These are phyloP conservation scores for Oemleria cerasiformis DNA, from an alignment of 306 rosid species.

Conservation along the genomic window DNA sequence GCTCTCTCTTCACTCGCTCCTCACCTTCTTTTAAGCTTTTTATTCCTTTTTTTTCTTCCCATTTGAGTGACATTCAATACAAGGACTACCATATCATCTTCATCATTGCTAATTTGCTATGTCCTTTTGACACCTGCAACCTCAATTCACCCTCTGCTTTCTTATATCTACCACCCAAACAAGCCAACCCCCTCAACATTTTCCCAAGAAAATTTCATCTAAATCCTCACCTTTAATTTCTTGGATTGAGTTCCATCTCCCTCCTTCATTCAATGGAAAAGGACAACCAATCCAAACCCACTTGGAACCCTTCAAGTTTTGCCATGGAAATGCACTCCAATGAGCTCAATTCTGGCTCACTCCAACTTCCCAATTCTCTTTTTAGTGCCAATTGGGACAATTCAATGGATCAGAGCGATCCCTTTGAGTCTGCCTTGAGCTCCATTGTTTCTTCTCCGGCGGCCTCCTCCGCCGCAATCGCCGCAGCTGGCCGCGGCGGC, in stretches of 20 bases:
- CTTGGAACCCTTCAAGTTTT: conserved; percentile 33
- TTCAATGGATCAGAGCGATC: conserved; percentile 54
- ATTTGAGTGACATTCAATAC: conserved; percentile 26
- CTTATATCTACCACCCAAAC: conserved; percentile 11
- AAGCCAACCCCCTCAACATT: background rate
- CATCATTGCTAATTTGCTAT: conserved; percentile 10
- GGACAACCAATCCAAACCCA: conserved; percentile 9
- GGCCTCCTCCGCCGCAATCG: conserved; percentile 28
- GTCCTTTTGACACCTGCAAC: conserved; percentile 16
- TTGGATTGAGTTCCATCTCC: conserved; percentile 12
- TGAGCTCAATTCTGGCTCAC: conserved; percentile 35
- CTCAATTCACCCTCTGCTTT: conserved; percentile 16
- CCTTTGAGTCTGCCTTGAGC: conserved; percentile 56
- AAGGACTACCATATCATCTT: conserved; percentile 30
- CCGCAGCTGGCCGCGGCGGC: conserved; percentile 12
- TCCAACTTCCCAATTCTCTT: conserved; percentile 22
- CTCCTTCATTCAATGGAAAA: conserved; percentile 4
- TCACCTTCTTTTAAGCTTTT: conserved; percentile 9
- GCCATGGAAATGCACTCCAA: conserved; percentile 40
- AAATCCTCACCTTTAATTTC: conserved; percentile 12
- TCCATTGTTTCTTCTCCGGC: conserved; percentile 61
- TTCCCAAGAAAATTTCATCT: conserved; percentile 17
- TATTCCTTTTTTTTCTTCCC: background rate
- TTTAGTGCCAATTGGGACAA: conserved; percentile 45
- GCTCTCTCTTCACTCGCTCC: conserved; percentile 20